Evolutionary conservation across 2,329 filamentous ascomycete species (phyloP).

Genomic region (Fusarium sp.): DNA sequence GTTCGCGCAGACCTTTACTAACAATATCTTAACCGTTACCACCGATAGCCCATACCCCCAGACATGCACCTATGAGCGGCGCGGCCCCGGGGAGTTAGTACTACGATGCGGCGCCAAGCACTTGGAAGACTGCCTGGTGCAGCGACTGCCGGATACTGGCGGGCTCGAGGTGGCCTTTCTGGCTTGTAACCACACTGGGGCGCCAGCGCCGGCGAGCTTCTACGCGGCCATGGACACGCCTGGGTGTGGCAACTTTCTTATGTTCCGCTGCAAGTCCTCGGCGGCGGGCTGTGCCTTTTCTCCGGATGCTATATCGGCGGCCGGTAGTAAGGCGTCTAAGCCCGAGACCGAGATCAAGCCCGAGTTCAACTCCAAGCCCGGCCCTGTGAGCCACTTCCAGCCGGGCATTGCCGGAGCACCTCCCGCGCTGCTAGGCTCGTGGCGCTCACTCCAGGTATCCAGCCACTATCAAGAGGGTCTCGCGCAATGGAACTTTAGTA

Average conservation of each 20-base stretch:
- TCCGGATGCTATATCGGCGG: not conserved
- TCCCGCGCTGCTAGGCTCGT: not conserved
- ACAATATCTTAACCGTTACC: no score
- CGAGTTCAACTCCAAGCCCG: not conserved
- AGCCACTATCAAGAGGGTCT: slow-evolving; percentile 19
- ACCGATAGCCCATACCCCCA: no score
- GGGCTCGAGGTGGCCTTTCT: no score
- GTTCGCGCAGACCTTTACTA: no score
- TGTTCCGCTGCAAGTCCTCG: slow-evolving; percentile 1
- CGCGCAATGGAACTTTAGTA: slow-evolving; percentile 19
- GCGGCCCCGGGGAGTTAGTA: no score
- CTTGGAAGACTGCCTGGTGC: no score
- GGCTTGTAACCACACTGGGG: no score
- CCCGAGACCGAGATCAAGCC: not conserved
- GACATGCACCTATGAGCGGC: no score
- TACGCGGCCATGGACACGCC: slow-evolving; percentile 15
- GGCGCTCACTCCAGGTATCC: slow-evolving; percentile 23
- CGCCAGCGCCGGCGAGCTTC: no score
- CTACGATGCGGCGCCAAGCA: no score
- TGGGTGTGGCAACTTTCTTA: slow-evolving; percentile 8
- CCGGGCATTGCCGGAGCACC: not conserved
- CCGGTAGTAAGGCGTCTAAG: not conserved
- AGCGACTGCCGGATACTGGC: no score
- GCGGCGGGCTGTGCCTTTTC: not conserved
- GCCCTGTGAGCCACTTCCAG: not conserved